Conservation (phyloP, 2,329 filamentous ascomycete species). For the Colletotrichum spaethianum region DNA sequence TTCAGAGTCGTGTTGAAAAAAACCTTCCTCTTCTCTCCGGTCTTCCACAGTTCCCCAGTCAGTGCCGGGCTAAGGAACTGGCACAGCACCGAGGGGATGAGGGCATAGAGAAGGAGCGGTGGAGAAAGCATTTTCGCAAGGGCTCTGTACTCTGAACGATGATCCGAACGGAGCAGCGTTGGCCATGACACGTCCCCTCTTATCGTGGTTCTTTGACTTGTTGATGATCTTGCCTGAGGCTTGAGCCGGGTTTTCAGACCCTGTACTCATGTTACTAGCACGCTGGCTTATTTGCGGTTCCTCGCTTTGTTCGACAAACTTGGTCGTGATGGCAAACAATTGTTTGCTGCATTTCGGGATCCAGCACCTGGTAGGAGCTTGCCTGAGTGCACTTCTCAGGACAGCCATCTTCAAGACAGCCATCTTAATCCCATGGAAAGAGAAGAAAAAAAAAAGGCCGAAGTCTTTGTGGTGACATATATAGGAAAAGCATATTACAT, state of each 20-base stretch:
- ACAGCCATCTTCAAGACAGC: too few species aligned
- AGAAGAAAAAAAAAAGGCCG: too few species aligned
- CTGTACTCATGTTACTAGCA: background rate
- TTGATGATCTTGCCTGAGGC: background rate
- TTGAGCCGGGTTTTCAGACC: background rate
- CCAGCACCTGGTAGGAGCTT: too few species aligned
- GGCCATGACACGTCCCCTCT: background rate
- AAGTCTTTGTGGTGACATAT: too few species aligned
- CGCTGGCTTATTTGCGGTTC: background rate
- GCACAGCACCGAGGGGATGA: background rate
- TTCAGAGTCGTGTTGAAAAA: constrained; percentile 44
- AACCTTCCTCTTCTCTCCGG: constrained; percentile 41
- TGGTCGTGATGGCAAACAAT: background rate
- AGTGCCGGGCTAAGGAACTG: background rate
- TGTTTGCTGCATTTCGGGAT: background rate
- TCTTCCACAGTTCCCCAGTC: constrained; percentile 1
- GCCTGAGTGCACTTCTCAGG: background rate
- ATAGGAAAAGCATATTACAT: too few species aligned
- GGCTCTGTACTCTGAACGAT: background rate
- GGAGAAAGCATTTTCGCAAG: background rate
- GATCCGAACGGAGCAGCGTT: background rate
- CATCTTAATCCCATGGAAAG: too few species aligned
- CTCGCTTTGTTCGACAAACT: background rate
- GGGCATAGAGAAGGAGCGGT: background rate
- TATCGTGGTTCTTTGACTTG: background rate